Evolutionary conservation across 371 early-diverging fungal genomes (phyloP), one percentile per base, ranked within the genome.

Genomic region (Mucor irregularis): DNA sequence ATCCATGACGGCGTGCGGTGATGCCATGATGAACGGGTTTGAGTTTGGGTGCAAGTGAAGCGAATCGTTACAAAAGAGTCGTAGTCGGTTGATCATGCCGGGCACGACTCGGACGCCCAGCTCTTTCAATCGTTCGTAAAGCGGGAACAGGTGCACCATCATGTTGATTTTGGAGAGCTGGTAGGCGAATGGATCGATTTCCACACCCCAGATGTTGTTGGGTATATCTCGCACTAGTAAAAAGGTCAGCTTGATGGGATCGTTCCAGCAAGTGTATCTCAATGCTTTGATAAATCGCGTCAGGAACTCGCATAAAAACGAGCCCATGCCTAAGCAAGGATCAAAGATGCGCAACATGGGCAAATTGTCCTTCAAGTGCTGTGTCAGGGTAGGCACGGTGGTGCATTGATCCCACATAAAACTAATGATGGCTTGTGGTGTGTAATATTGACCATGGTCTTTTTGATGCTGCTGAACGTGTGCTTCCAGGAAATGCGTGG

Each of bases 401-500:
- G 51, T 46, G 14, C 58, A 58, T 34, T 70, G 56, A 31, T 63
- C 65, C 86, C 86, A 86, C 86, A 86, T 86, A 39, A 84, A 86
- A 11, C 69, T 63, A 11, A 86, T 80, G 7, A 84, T 75, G 6
- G 66, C 62, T n/a, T 77, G 71, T 8, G 86, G 86, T 19, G 86
- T 84, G 58, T 86, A 86, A 49, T 80, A 86, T 53, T 86, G 86
- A 1, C 84, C 86, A 43, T 86, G 84, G 26, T 86, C 84, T 31
- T 84, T 84, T 62, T 82, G 86, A 34, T 86, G 83, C 29, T 81
- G 73, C 45, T 78, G 78, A 8, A 76, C 83, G 1, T 73, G 66
- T 7, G 73, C 57, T 21, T 80, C 74, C 11, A 85, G 58, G 42
- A 83, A 73, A 28, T 82, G 61, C 0, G 66, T 73, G 1, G 84